Evolutionary conservation across 192 early-diverging fungal species (phyloP), one percentile per base, ranked within the genome.

Genomic region (Rhizophagus sp.): DNA sequence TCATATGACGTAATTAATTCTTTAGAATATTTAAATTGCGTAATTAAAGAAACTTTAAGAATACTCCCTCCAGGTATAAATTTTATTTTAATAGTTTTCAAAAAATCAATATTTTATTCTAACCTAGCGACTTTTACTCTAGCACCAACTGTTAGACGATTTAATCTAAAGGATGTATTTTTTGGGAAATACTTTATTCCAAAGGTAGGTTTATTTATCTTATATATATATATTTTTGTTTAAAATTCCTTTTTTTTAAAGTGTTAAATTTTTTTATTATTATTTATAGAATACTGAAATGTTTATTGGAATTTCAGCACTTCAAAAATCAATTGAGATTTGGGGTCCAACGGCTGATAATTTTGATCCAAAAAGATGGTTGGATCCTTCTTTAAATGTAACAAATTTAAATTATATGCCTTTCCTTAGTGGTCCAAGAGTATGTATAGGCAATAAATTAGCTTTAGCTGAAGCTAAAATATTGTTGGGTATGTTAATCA

Each of bases 381-480:
- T 85, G n/a, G 86, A 88, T 61, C 82, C 82, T 2, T 17, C 63
- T 1, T 73, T 79, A 67, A 66, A 71, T 67, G 69, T 83, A 17
- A 80, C 82, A 1, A 70, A 67, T 41, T 85, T 70, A 78, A 81
- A 74, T 4, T 86, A 82, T 34, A 6, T 74, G 4, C 89, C 90
- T 0, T 91, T 91, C 69, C 57, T 84, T 61, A 84, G 84, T 3
- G 90, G 90, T 22, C 80, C 82, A n/a, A 68, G 89, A 12, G 83
- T 85, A n/a, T 91, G 90, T 39, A 90, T 91, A 33, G 90, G 89
- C 13, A 80, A 84, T 57, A 84, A 82, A 78, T 86, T 91, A 78
- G 90, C 90, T 44, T 69, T 86, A 72, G 83, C 85, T 22, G 90
- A 91, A 82, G 82, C 87, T 62, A 91, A 91, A 81, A 79, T 89